Base-by-base conservation (phyloP, 2,329 filamentous ascomycete species). In the Paecilomyces dactylethromorphus region DNA sequence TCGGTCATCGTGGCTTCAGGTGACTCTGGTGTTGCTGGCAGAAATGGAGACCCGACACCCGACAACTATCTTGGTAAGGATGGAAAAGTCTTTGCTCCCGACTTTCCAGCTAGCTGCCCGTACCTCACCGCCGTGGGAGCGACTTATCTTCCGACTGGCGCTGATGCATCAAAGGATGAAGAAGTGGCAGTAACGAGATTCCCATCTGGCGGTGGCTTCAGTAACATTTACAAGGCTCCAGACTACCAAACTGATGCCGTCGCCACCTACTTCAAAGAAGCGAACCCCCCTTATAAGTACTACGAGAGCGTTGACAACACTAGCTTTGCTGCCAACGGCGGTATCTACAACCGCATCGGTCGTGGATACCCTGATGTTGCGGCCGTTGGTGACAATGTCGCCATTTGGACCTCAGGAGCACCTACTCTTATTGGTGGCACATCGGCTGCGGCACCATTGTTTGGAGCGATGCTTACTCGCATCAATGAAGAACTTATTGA, bases 401-500 rank as follows among this genome's bases (percentile, higher is more conserved):
- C 70, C 18, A 64, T 74, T 18, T 71, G 66, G 53, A 66, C 66
- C 54, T 56, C 52, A 3, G 69, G 67, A 2, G 2, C 58, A 2
- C 65, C 71, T 12, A 59, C 50, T 0, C 49, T 64, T 1, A 64
- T 71, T 11, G 69, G 69, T 1, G 71, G 71, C 5, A 73, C 71
- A 0, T 70, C 67, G 57, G 82, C 82, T 1, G 81, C 80, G 39
- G 78, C 83, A 3, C 84, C 83, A 0, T 77, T 84, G 0, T 70
- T 86, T 21, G 83, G 82, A 3, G 73, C 81, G 24, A 78, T 86
- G 68, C 71, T 86, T 54, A 79, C 81, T 3, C 70, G 84, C 3
- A 75, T 84, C 58, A 84, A 85, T 60, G 82, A 84, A 58, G 78
- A 76, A 57, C 71, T 82, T n/a, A 66, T 84, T 53, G 71, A 78